Conservation (phyloP, 768 basidiomycete species). For the Chalciporus sphaerocephalus region DNA sequence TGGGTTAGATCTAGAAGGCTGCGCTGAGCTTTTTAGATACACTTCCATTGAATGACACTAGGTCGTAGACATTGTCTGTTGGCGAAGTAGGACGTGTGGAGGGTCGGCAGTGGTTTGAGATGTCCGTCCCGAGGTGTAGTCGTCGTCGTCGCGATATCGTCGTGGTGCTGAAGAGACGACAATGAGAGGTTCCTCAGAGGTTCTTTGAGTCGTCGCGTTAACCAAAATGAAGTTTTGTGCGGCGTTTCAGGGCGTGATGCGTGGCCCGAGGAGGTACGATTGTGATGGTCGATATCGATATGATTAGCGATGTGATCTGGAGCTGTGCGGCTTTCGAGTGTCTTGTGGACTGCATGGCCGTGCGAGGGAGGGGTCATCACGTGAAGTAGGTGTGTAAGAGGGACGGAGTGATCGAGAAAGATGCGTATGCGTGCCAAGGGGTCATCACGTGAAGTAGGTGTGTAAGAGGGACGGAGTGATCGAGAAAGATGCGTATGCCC, state of each 20-base stretch:
- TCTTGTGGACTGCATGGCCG: no score
- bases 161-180: not conserved
- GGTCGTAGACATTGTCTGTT: not conserved
- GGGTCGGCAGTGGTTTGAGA: not conserved
- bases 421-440: no score
- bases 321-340: not conserved
- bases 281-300: not conserved
- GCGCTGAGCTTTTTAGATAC: not conserved
- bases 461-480: not conserved
- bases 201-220: conserved; percentile 4
- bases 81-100: conserved; percentile 1
- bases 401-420: not conserved
- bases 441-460: no score
- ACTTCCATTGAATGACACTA: conserved; percentile 7
- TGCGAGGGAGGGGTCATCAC: no score
- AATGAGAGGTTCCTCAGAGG: not conserved
- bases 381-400: not conserved
- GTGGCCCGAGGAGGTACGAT: no score
- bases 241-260: not conserved
- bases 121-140: no score
- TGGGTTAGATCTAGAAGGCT: not conserved
- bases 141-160: no score
- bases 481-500: not conserved
- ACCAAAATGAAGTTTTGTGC: not conserved
- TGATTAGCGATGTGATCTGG: not conserved